Evolutionary conservation across 208 protist genomes (phyloP), one percentile per base, ranked within the genome.

Genomic region (Acanthamoeba triangularis): DNA sequence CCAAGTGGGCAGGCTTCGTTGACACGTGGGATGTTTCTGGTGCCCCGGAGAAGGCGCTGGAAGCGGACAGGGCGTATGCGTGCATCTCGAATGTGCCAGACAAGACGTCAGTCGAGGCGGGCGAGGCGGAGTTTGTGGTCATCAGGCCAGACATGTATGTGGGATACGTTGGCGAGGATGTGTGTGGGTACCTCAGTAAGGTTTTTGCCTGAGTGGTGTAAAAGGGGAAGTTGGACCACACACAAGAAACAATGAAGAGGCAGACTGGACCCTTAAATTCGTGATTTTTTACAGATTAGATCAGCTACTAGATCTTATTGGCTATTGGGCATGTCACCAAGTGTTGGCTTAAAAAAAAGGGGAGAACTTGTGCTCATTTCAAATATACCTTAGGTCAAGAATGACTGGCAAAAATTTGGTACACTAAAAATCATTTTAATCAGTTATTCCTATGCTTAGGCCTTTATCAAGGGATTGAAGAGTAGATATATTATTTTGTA

Each of bases 11-110:
- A 23, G 23, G 59, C 59, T 65, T 65, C 59, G 59, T 65, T 65
- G 59, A 65, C 59, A 65, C 59, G 59, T 65, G 59, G 59, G 59
- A 65, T 65, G 59, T 65, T 65, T 65, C 59, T 65, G 59, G 59
- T 65, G 59, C 59, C 23, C 59, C 59, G 59, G 59, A 65, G 59
- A 65, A 65, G 59, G 59, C 59, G 59, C 59, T 8, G 59, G 59
- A 65, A 65, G 59, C 59, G 59, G 59, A 65, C 59, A 65, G 59
- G 23, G 23, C 59, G 59, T 65, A 65, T 65, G 59, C 59, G 59
- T 65, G 59, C 59, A 65, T 65, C 59, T 65, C 59, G 59, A 65
- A 65, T 23, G 59, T 65, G 59, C 59, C 59, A 8, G 59, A 65
- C 59, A 65, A 65, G 59, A 65, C 59, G 59, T 65, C 59, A 5